Conservation (phyloP, 1,139 yeast species). For the Hemisphaericaspora subhashii region DNA sequence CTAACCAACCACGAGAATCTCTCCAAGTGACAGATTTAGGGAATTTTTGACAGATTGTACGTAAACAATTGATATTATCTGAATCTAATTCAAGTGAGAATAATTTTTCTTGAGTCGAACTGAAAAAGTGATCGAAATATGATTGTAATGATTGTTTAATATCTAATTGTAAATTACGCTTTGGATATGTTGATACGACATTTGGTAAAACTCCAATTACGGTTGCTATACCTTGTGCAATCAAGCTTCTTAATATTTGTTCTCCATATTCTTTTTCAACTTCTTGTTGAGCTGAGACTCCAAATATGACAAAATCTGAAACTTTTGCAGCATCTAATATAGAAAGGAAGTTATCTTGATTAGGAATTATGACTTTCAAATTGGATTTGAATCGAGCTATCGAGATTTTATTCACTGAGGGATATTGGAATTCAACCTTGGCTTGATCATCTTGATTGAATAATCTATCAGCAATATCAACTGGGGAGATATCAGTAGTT, state of each 20-base stretch:
- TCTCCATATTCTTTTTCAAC: constrained; percentile 82
- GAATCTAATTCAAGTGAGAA: constrained; percentile 66
- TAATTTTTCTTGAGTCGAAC: constrained; percentile 68
- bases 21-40: constrained; percentile 91
- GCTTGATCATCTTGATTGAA: constrained; percentile 35
- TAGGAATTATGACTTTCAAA: constrained; percentile 75
- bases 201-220: constrained; percentile 83
- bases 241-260: constrained; percentile 80
- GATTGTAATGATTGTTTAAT: constrained; percentile 79
- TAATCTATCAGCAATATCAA: constrained; percentile 54
- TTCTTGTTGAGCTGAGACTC: constrained; percentile 80
- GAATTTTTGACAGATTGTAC: constrained; percentile 79
- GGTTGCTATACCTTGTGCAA: constrained; percentile 89
- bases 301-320: constrained; percentile 86
- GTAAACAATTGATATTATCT: constrained; percentile 70
- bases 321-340: constrained; percentile 85
- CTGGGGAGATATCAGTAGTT: constrained; percentile 66
- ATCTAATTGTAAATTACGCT: constrained; percentile 75
- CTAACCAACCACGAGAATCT: constrained; percentile 82
- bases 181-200: constrained; percentile 62
- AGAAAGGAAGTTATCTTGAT: constrained; percentile 61
- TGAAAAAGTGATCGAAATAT: constrained; percentile 87
- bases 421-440: constrained; percentile 33
- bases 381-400: constrained; percentile 72
- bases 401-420: constrained; percentile 50